phyloP scores from a whole-genome alignment of 495 filamentous ascomycete genomes.

The Xylaria cubensis region DNA sequence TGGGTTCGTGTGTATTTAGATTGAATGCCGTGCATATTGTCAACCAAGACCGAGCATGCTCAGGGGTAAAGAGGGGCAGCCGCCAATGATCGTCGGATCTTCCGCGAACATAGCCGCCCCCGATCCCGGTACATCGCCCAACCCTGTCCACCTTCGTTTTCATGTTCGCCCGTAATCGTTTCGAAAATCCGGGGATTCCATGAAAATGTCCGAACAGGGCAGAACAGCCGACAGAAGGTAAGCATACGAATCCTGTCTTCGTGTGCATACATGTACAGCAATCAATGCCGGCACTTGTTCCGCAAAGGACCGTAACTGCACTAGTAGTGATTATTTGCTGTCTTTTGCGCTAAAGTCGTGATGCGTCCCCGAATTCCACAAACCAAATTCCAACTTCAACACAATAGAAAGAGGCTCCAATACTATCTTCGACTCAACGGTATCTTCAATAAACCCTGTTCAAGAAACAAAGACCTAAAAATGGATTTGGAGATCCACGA shows the following conservation, averaged over 20 bases:
- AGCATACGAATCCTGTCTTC: not conserved
- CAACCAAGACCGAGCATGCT: not conserved
- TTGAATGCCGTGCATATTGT: constrained; percentile 1
- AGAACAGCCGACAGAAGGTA: not conserved
- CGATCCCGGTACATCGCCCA: not conserved
- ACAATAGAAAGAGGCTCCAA: not conserved
- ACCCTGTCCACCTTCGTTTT: not conserved
- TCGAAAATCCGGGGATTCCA: constrained; percentile 22
- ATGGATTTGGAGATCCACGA: not conserved
- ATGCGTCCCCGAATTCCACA: not conserved
- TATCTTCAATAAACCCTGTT: not conserved
- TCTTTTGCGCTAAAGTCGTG: not conserved
- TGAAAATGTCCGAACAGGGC: constrained; percentile 9
- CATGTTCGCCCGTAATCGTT: constrained; percentile 8
- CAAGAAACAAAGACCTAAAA: not conserved
- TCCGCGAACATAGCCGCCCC: not conserved
- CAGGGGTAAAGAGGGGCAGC: constrained; percentile 15
- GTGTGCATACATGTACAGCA: not conserved
- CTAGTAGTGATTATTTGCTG: not conserved
- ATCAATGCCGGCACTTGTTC: constrained; percentile 6
- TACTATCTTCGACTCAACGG: not conserved
- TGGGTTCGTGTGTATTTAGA: not conserved
- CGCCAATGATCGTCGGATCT: constrained; percentile 23
- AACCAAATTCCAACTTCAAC: not conserved
- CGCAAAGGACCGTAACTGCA: not conserved